A percentile compares a stretch with the other conserved stretches of the same genome.
Conservation (phyloP, 768 basidiomycete species). For the Phlebiopsis flavidoalba region DNA sequence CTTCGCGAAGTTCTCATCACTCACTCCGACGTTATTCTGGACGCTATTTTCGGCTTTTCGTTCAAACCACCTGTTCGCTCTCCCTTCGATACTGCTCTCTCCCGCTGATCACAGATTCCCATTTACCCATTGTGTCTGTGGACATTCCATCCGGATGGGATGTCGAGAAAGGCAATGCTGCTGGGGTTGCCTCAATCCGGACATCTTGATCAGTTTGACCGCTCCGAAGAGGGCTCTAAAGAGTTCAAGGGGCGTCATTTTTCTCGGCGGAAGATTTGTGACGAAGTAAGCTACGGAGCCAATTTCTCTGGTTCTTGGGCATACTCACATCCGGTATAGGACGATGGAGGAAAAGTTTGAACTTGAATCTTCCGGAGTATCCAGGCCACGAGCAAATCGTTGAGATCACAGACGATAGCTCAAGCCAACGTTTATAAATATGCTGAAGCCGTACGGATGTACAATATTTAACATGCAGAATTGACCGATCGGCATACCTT, state of each 20-base stretch:
- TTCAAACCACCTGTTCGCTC: slow-evolving; percentile 87
- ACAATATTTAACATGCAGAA: neutral
- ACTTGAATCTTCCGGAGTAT: slow-evolving; percentile 80
- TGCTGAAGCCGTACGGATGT: neutral
- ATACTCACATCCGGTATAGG: slow-evolving; percentile 32
- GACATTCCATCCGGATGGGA: slow-evolving; percentile 99
- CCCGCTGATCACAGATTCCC: slow-evolving; percentile 51
- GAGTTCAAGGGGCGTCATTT: slow-evolving; percentile 79
- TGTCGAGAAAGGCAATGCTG: slow-evolving; percentile 70
- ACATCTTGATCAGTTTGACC: slow-evolving; percentile 85
- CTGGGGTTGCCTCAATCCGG: slow-evolving; percentile 55
- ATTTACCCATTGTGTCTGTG: slow-evolving; percentile 84
- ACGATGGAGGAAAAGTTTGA: slow-evolving; percentile 64
- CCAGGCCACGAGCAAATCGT: slow-evolving; percentile 80
- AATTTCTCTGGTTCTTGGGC: neutral
- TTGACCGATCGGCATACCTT: neutral
- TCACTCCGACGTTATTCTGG: slow-evolving; percentile 78
- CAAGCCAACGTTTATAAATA: neutral
- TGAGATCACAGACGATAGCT: slow-evolving; percentile 40
- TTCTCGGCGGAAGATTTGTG: slow-evolving; percentile 91
- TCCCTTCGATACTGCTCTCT: slow-evolving; percentile 79
- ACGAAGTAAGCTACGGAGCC: slow-evolving; percentile 77
- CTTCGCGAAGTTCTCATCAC: slow-evolving; percentile 49
- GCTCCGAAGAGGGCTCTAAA: slow-evolving; percentile 85
- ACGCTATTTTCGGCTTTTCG: slow-evolving; percentile 97